A percentile compares a stretch with the other conserved stretches of the same genome.
phyloP scores from a whole-genome alignment of 179 eudicot species.

The Vitellaria paradoxa region DNA sequence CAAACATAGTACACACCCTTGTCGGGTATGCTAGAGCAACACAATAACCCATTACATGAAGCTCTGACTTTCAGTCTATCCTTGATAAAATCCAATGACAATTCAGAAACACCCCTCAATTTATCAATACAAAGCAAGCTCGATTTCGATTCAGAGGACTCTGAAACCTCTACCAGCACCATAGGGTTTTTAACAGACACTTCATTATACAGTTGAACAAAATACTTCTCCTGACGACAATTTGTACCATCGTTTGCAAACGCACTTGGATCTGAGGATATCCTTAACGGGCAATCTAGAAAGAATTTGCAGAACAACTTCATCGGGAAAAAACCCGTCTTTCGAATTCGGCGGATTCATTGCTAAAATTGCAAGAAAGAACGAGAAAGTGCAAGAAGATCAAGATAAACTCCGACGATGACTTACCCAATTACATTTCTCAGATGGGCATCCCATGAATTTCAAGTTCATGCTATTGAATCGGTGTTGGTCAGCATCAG shows the following conservation, averaged over 20 bases:
- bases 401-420: neutral
- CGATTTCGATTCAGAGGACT: constrained; percentile 50
- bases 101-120: constrained; percentile 62
- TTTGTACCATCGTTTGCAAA: constrained; percentile 65
- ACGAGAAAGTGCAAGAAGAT: constrained; percentile 9
- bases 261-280: constrained; percentile 60
- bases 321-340: constrained; percentile 73
- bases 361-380: constrained; percentile 5
- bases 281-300: constrained; percentile 76
- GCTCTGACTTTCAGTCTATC: constrained; percentile 88
- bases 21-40: constrained; percentile 88
- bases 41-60: constrained; percentile 87
- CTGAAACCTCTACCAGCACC: constrained; percentile 68
- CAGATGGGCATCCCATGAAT: neutral
- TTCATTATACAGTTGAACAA: constrained; percentile 51
- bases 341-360: constrained; percentile 18
- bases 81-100: constrained; percentile 61
- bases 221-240: constrained; percentile 60
- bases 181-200: constrained; percentile 50
- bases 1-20: constrained; percentile 92
- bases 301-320: constrained; percentile 65
- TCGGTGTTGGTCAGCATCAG: neutral
- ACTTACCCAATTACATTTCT: constrained; percentile 3
- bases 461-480: neutral
- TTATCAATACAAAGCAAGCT: constrained; percentile 71